Conservation (phyloP, 139 green algal genomes). For the Tetradesmus lagerheimii region DNA sequence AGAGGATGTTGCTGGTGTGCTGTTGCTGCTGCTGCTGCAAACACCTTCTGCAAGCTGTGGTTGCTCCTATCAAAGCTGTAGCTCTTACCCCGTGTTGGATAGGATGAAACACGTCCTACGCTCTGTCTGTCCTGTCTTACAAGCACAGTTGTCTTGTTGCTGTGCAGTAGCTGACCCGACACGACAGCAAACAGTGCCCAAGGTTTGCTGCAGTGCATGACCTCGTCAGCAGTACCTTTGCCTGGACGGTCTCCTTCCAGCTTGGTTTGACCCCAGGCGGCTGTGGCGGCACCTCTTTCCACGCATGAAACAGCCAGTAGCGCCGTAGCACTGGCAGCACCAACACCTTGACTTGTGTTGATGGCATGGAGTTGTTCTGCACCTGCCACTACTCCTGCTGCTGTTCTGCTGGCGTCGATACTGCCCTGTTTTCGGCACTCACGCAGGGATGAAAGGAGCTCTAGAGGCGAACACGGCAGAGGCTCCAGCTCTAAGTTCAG, state of each 20-base stretch:
- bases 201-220: conserved; percentile 11
- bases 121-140: neutral
- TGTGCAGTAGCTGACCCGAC: neutral
- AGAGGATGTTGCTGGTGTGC: neutral
- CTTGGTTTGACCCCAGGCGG: neutral
- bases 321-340: conserved; percentile 56
- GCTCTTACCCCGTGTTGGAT: too few species aligned
- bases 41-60: too few species aligned
- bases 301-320: conserved; percentile 64
- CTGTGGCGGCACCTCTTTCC: neutral
- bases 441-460: too few species aligned
- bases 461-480: neutral
- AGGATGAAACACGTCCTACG: too few species aligned
- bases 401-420: neutral
- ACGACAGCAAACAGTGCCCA: neutral
- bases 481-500: neutral
- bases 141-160: neutral
- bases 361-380: neutral
- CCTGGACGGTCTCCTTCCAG: conserved; percentile 7
- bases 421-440: too few species aligned
- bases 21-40: neutral
- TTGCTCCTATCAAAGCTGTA: too few species aligned
- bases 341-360: conserved; percentile 38
- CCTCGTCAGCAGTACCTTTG: conserved; percentile 7
- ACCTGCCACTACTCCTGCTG: neutral